These are phyloP conservation scores for Ascocoryne sarcoides DNA, from an alignment of 2,329 filamentous ascomycete genomes.

Conservation along the genomic window DNA sequence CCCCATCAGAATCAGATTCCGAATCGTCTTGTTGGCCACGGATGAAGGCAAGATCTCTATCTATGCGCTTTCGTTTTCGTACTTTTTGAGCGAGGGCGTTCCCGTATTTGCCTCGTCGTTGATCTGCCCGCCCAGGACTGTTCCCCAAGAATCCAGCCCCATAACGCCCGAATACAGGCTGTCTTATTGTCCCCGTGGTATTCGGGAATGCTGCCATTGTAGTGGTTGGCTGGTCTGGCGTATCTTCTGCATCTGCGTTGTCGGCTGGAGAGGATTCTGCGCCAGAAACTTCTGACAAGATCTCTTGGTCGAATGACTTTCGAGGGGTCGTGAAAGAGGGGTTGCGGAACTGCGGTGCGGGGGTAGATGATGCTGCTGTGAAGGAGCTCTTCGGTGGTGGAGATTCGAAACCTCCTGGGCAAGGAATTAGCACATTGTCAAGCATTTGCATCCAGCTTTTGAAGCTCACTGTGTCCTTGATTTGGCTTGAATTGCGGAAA, in stretches of 20 bases:
- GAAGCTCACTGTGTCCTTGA: conserved; percentile 18
- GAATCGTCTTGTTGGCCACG: conserved; percentile 24
- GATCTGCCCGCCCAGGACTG: conserved; percentile 56
- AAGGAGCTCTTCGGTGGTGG: conserved; percentile 32
- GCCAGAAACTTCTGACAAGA: conserved; percentile 46
- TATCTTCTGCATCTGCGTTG: conserved; percentile 40
- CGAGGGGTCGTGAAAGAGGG: conserved; percentile 57
- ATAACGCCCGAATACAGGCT: conserved; percentile 34
- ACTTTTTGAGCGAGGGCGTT: conserved; percentile 42
- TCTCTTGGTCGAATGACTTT: conserved; percentile 44
- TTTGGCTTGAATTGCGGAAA: conserved; percentile 39
- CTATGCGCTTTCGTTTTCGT: conserved; percentile 36
- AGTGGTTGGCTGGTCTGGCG: conserved; percentile 37
- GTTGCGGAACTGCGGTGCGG: conserved; percentile 48
- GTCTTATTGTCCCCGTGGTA: conserved; percentile 35
- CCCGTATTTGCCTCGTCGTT: conserved; percentile 41
- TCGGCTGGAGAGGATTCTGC: conserved; percentile 51
- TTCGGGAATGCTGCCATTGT: conserved; percentile 44
- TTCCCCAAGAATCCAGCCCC: conserved; percentile 30
- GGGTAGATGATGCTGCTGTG: conserved; percentile 37
- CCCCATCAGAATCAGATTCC: conserved; percentile 30
- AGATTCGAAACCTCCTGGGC: conserved; percentile 27
- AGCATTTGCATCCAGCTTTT: neutral
- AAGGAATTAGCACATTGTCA: conserved; percentile 6
- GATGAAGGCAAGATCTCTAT: conserved; percentile 34